phyloP scores from a whole-genome alignment of 192 early-diverging fungal genomes.

The Podila clonocystis region DNA sequence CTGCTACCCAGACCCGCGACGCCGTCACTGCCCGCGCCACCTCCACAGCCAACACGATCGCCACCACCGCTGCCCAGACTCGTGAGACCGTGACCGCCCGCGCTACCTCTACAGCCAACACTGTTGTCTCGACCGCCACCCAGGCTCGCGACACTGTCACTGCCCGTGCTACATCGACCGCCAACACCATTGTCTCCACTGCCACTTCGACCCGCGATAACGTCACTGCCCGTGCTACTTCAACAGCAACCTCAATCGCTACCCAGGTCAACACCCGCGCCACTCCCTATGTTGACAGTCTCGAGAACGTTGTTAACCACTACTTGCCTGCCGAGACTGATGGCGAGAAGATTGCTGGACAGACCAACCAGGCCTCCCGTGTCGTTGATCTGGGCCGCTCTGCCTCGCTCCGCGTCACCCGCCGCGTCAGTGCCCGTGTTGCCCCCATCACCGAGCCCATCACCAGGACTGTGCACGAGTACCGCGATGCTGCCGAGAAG shows the following conservation, averaged over 20 bases:
- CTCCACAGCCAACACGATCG: conserved; percentile 26
- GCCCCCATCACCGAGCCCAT: conserved; percentile 23
- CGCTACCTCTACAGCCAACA: not conserved
- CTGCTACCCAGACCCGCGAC: conserved; percentile 27
- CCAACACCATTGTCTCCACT: conserved; percentile 9
- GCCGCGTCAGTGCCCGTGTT: conserved; percentile 33
- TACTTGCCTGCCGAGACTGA: conserved; percentile 40
- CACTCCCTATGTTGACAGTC: conserved; percentile 49
- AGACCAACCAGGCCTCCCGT: conserved; percentile 49
- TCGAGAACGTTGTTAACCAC: conserved; percentile 48
- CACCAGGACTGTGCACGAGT: conserved; percentile 27
- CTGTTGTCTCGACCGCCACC: conserved; percentile 12
- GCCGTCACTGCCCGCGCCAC: not conserved
- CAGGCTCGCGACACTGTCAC: conserved; percentile 51
- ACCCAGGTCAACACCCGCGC: conserved; percentile 62
- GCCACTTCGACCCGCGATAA: conserved; percentile 40
- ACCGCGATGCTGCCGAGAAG: conserved; percentile 44
- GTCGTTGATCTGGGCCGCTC: conserved; percentile 47
- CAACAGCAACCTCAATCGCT: conserved; percentile 53
- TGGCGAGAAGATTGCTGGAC: conserved; percentile 20
- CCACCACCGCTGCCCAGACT: conserved; percentile 59
- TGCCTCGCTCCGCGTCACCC: conserved; percentile 45
- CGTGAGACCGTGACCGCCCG: conserved; percentile 50
- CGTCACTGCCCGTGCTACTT: conserved; percentile 28
- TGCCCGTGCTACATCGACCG: conserved; percentile 59